These are phyloP conservation scores for Linnemannia hyalina DNA, from an alignment of 192 early-diverging fungal genomes.

Conservation along the genomic window DNA sequence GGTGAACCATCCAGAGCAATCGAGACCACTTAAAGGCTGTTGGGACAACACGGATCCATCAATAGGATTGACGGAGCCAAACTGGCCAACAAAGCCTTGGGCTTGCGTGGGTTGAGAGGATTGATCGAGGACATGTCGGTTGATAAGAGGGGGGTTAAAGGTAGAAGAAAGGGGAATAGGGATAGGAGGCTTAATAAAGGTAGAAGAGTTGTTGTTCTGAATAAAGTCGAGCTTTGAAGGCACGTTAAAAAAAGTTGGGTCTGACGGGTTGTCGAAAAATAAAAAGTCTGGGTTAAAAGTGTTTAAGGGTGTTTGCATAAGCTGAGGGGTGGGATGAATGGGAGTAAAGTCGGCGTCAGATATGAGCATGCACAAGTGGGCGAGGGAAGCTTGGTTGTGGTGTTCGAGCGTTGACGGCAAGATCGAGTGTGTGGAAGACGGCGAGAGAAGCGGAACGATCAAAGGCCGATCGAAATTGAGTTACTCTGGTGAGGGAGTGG, in stretches of 20 bases:
- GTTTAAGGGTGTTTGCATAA: conserved; percentile 28
- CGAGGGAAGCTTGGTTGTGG: conserved; percentile 36
- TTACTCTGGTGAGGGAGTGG: neutral
- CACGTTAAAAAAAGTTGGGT: conserved; percentile 25
- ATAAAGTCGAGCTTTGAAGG: conserved; percentile 24
- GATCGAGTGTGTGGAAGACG: conserved; percentile 1
- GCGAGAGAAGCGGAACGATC: conserved; percentile 16
- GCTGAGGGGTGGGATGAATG: conserved; percentile 11
- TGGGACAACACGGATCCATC: conserved; percentile 30
- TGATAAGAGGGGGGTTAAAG: conserved; percentile 4
- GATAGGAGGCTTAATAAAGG: conserved; percentile 36
- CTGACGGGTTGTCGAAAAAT: conserved; percentile 45
- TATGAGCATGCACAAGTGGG: conserved; percentile 53
- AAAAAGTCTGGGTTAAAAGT: conserved; percentile 35
- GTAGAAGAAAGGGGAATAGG: conserved; percentile 21
- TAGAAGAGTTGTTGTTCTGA: conserved; percentile 20
- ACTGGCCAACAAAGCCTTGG: conserved; percentile 4
- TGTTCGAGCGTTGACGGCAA: conserved; percentile 36
- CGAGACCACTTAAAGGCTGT: conserved; percentile 28
- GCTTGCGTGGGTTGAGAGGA: neutral
- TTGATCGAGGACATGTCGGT: conserved; percentile 17
- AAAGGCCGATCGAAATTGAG: conserved; percentile 8
- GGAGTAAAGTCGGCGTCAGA: conserved; percentile 36
- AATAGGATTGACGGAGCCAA: conserved; percentile 3
- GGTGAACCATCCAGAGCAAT: conserved; percentile 31